phyloP scores from a whole-genome alignment of 1,139 yeast species.

The Taphrina flavorubra region DNA sequence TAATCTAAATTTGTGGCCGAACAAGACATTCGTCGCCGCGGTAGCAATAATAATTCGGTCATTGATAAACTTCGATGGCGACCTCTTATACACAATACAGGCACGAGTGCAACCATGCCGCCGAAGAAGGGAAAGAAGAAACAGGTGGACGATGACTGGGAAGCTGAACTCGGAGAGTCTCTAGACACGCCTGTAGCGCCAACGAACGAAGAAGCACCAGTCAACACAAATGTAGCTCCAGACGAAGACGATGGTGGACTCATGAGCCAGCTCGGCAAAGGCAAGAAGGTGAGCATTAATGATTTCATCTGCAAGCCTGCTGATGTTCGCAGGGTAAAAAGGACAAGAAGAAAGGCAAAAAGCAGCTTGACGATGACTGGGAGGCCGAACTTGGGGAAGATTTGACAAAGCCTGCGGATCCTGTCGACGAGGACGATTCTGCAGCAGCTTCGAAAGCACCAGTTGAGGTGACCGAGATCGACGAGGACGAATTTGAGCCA shows the following conservation, averaged over 20 bases:
- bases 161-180: conserved; percentile 43
- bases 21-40: conserved; percentile 2
- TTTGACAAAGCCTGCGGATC: conserved; percentile 30
- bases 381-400: conserved; percentile 44
- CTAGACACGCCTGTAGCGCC: conserved; percentile 29
- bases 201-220: conserved; percentile 1
- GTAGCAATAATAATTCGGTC: conserved; percentile 1
- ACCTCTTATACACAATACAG: neutral
- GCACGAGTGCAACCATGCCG: conserved; percentile 20
- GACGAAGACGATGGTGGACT: conserved; percentile 37
- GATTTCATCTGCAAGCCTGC: neutral
- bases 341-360: conserved; percentile 42
- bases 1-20: conserved; percentile 4
- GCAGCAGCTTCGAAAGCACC: conserved; percentile 17
- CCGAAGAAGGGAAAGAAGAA: conserved; percentile 44
- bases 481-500: conserved; percentile 28
- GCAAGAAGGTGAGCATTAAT: conserved; percentile 16
- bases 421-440: conserved; percentile 18
- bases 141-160: conserved; percentile 42
- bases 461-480: conserved; percentile 12
- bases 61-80: neutral
- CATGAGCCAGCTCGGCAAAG: conserved; percentile 36
- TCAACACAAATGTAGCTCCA: conserved; percentile 20
- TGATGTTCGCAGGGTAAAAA: conserved; percentile 32
- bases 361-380: conserved; percentile 41